These are phyloP conservation scores for Neonectria sp. DNA, from an alignment of 2,329 filamentous ascomycete genomes.

Conservation along the genomic window DNA sequence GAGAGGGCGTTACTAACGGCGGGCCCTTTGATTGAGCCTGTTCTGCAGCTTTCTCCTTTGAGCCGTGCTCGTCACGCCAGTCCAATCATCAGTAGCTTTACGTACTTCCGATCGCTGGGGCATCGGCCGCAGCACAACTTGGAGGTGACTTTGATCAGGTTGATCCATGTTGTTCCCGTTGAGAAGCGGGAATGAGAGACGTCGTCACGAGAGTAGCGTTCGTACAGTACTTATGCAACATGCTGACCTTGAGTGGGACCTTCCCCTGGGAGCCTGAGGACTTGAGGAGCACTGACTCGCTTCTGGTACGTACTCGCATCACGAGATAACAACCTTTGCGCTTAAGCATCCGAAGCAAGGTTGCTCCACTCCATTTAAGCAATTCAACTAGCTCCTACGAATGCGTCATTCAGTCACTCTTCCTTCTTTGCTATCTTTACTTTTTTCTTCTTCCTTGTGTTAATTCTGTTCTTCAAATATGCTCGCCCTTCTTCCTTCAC, in stretches of 20 bases:
- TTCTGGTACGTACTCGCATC: no score
- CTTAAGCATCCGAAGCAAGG: no score
- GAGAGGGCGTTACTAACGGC: slow-evolving; percentile 1
- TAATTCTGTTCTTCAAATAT: no score
- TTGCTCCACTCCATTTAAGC: no score
- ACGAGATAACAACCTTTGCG: neutral
- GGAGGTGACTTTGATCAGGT: neutral
- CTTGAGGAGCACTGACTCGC: neutral
- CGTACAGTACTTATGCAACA: neutral
- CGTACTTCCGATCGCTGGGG: slow-evolving; percentile 3
- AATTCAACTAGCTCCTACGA: no score
- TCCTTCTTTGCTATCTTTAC: no score
- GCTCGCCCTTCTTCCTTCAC: no score
- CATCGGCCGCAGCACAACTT: slow-evolving; percentile 13
- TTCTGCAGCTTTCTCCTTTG: slow-evolving; percentile 24
- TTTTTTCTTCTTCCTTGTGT: no score
- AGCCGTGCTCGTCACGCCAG: slow-evolving; percentile 18
- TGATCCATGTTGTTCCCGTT: neutral
- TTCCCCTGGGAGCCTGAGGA: neutral
- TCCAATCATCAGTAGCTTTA: slow-evolving; percentile 14
- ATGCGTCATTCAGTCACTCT: no score
- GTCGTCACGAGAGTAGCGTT: neutral
- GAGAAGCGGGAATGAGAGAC: neutral
- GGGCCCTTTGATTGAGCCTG: slow-evolving; percentile 25
- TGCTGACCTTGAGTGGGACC: neutral